Evolutionary conservation across 257 asterid genomes (phyloP).

Genomic region (Nicotiana obtusifolia): DNA sequence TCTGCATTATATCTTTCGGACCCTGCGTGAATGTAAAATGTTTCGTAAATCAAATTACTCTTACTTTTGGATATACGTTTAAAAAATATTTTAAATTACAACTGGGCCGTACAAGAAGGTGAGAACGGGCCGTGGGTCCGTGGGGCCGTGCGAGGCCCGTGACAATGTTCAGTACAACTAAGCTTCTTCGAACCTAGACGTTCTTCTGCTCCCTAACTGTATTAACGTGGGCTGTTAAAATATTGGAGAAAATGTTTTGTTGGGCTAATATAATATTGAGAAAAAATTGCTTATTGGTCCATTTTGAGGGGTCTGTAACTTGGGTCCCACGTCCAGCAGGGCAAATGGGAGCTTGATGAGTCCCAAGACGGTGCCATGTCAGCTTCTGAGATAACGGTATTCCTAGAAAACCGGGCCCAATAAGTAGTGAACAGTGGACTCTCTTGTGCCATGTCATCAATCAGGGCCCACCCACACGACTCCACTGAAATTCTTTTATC

Average conservation of each 20-base stretch:
- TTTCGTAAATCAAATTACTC: accelerated
- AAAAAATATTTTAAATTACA: background rate
- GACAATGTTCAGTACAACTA: slow-evolving; percentile 11
- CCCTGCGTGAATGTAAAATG: too few species aligned
- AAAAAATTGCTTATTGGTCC: background rate
- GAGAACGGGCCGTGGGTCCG: background rate
- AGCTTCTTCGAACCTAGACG: slow-evolving; percentile 30
- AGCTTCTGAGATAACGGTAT: slow-evolving; percentile 32
- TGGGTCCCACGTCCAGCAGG: slow-evolving; percentile 18
- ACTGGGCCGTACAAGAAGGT: slow-evolving; percentile 15
- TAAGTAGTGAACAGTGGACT: slow-evolving; percentile 15
- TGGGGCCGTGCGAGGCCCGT: background rate
- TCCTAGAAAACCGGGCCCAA: slow-evolving; percentile 31
- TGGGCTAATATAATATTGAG: background rate
- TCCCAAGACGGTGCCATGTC: slow-evolving; percentile 40
- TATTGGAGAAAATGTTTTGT: background rate
- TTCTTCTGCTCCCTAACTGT: slow-evolving; percentile 9
- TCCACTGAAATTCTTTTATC: background rate
- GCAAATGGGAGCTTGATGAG: slow-evolving; percentile 4
- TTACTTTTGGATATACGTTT: too few species aligned
- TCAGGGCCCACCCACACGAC: background rate
- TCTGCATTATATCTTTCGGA: background rate
- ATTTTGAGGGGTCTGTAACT: background rate
- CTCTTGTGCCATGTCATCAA: slow-evolving; percentile 19
- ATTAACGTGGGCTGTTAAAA: background rate